These are phyloP conservation scores for Neonectria magnoliae DNA, from an alignment of 2,329 filamentous ascomycete species.

Conservation along the genomic window DNA sequence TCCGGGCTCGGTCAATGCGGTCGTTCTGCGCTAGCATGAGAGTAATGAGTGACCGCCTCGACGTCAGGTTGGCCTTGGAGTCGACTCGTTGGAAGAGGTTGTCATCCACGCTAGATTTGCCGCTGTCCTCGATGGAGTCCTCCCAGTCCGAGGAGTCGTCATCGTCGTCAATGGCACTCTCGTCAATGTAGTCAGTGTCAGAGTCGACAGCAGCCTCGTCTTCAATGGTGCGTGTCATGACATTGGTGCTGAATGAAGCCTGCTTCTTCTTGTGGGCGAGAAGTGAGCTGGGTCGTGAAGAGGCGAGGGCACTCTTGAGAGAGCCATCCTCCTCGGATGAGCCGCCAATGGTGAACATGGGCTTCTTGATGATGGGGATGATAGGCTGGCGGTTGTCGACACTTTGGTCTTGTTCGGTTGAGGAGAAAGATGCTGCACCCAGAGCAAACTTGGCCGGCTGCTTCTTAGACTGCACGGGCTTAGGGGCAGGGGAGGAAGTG, in stretches of 20 bases:
- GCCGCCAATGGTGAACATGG: conserved; percentile 63
- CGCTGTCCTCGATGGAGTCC: conserved; percentile 80
- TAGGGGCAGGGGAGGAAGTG: conserved; percentile 65
- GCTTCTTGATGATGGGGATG: conserved; percentile 46
- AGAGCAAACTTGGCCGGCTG: conserved; percentile 72
- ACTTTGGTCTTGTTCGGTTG: conserved; percentile 64
- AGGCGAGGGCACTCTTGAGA: conserved; percentile 64
- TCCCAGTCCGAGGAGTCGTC: conserved; percentile 71
- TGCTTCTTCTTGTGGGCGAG: conserved; percentile 73
- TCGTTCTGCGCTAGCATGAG: conserved; percentile 85
- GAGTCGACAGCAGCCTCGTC: conserved; percentile 64
- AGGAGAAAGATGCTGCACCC: conserved; percentile 80
- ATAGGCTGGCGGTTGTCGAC: conserved; percentile 54
- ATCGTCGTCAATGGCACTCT: conserved; percentile 83
- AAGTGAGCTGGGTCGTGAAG: conserved; percentile 54
- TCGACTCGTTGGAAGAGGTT: conserved; percentile 91
- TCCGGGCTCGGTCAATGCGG: conserved; percentile 76
- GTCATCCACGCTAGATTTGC: conserved; percentile 83
- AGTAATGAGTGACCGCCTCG: conserved; percentile 88
- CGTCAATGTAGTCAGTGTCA: conserved; percentile 76
- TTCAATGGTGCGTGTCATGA: conserved; percentile 74
- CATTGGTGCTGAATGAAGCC: conserved; percentile 82
- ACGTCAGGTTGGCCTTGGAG: conserved; percentile 84
- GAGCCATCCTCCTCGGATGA: conserved; percentile 84
- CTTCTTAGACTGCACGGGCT: conserved; percentile 75